Evolutionary conservation across 768 basidiomycete genomes (phyloP).

Genomic region (Suillus subalutaceus): DNA sequence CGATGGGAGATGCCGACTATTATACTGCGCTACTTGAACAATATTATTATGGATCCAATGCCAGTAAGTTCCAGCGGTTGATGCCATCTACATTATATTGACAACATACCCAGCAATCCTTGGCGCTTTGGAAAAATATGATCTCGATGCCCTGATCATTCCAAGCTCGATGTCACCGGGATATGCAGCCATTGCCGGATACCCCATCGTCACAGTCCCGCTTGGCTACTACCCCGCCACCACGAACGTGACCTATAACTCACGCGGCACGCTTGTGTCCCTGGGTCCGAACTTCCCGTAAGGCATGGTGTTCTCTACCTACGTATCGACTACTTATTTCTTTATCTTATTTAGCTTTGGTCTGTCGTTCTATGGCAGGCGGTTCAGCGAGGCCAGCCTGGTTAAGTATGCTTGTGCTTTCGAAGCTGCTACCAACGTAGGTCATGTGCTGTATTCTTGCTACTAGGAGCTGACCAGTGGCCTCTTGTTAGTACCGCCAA

Average conservation of each 20-base stretch:
- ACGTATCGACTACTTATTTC: neutral
- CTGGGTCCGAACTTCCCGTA: slow-evolving; percentile 6
- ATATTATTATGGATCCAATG: slow-evolving; percentile 7
- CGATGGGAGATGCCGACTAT: slow-evolving; percentile 3
- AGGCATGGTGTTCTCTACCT: neutral
- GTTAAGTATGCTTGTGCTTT: slow-evolving; percentile 8
- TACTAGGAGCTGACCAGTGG: neutral
- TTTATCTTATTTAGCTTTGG: neutral
- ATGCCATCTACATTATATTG: neutral
- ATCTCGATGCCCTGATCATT: slow-evolving; percentile 55
- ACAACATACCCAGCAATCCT: slow-evolving; percentile 46
- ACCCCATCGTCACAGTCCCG: slow-evolving; percentile 65
- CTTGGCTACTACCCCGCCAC: slow-evolving; percentile 60
- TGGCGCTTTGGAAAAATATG: slow-evolving; percentile 45
- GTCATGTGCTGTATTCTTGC: neutral
- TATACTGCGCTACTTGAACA: slow-evolving; percentile 1
- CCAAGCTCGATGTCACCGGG: slow-evolving; percentile 32
- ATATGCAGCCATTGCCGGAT: slow-evolving; percentile 53
- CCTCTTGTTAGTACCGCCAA: neutral
- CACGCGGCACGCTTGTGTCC: neutral
- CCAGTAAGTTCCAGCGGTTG: neutral
- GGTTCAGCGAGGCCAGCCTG: slow-evolving; percentile 5
- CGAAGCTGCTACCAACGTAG: slow-evolving; percentile 1
- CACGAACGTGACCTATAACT: slow-evolving; percentile 22
- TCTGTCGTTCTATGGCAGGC: slow-evolving; percentile 4